Percentiles rank a stretch among this genome's conserved stretches.
These are phyloP conservation scores for Saccharum hybrid DNA, from an alignment of 202 grass and related monocot species.

Conservation along the genomic window DNA sequence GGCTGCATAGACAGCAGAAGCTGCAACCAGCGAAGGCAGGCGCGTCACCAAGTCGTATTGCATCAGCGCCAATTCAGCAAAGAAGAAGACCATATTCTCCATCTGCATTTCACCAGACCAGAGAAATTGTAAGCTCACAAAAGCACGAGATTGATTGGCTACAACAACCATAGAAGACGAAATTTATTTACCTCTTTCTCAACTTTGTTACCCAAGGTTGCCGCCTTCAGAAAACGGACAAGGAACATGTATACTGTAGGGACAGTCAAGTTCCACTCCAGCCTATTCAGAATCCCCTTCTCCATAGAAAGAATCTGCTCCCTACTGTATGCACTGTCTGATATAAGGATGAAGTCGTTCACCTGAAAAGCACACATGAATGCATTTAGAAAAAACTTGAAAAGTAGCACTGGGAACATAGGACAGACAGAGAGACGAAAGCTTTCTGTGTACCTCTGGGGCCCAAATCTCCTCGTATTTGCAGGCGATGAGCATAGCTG, in stretches of 20 bases:
- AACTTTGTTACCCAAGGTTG: slow-evolving; percentile 21
- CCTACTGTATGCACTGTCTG: slow-evolving; percentile 63
- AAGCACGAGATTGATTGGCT: not conserved
- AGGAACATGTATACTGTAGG: slow-evolving; percentile 83
- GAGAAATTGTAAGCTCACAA: slow-evolving; percentile 24
- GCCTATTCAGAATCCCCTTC: slow-evolving; percentile 76
- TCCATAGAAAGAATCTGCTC: slow-evolving; percentile 81
- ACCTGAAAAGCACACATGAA: slow-evolving; percentile 51
- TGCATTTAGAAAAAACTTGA: slow-evolving; percentile 6
- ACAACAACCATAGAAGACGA: not conserved
- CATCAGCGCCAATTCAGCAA: slow-evolving; percentile 76
- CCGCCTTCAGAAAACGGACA: slow-evolving; percentile 73
- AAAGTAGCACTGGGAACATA: not conserved
- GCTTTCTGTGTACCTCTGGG: slow-evolving; percentile 65
- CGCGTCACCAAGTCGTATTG: slow-evolving; percentile 64
- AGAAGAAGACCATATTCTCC: slow-evolving; percentile 87
- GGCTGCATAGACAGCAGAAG: slow-evolving; percentile 80
- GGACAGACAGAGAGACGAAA: not conserved
- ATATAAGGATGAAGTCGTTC: slow-evolving; percentile 77
- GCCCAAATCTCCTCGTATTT: slow-evolving; percentile 94
- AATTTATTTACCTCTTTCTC: slow-evolving; percentile 67
- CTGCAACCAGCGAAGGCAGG: slow-evolving; percentile 71
- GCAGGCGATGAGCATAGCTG: slow-evolving; percentile 78
- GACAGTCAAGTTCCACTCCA: slow-evolving; percentile 85
- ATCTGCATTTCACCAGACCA: slow-evolving; percentile 52